Percentiles rank a stretch among this genome's conserved stretches.
Evolutionary conservation across 2,329 filamentous ascomycete species (phyloP).

Genomic region (Fusarium sp.): DNA sequence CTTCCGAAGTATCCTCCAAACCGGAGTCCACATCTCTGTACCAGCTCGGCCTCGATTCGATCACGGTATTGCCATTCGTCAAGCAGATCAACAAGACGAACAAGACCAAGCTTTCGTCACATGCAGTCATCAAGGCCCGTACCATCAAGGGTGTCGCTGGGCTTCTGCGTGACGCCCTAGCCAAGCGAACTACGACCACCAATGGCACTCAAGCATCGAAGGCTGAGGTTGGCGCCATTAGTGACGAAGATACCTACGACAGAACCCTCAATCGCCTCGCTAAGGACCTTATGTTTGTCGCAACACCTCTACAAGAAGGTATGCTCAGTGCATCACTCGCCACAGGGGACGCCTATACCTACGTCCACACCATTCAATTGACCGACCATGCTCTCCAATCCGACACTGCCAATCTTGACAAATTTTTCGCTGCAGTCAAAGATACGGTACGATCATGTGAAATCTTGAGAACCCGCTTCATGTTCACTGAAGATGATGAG

Average conservation of each 20-base stretch:
- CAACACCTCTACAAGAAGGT: slow-evolving; percentile 24
- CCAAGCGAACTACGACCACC: rapidly evolving
- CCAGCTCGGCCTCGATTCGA: slow-evolving; percentile 21
- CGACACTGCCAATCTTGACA: not conserved
- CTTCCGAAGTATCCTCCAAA: not conserved
- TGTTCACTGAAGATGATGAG: slow-evolving; percentile 20
- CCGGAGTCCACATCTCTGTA: slow-evolving; percentile 12
- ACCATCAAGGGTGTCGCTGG: slow-evolving; percentile 4
- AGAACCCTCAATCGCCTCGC: slow-evolving; percentile 1
- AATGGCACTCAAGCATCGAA: rapidly evolving
- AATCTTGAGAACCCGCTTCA: slow-evolving; percentile 16
- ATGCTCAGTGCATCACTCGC: slow-evolving; percentile 29
- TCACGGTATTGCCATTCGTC: slow-evolving; percentile 19
- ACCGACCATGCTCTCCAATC: not conserved
- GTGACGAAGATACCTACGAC: not conserved
- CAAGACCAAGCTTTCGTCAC: slow-evolving; percentile 9
- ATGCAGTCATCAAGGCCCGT: slow-evolving; percentile 18
- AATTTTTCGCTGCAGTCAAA: slow-evolving; percentile 9
- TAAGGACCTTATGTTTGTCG: slow-evolving; percentile 17
- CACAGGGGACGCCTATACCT: slow-evolving; percentile 19
- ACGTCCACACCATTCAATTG: slow-evolving; percentile 14
- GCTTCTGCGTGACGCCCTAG: not conserved
- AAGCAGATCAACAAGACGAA: slow-evolving; percentile 16
- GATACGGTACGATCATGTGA: slow-evolving; percentile 20
- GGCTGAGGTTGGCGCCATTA: rapidly evolving